Evolutionary conservation across 805 yeast genomes (phyloP), one percentile per base, ranked within the genome.

Genomic region (Suhomyces prunicola): DNA sequence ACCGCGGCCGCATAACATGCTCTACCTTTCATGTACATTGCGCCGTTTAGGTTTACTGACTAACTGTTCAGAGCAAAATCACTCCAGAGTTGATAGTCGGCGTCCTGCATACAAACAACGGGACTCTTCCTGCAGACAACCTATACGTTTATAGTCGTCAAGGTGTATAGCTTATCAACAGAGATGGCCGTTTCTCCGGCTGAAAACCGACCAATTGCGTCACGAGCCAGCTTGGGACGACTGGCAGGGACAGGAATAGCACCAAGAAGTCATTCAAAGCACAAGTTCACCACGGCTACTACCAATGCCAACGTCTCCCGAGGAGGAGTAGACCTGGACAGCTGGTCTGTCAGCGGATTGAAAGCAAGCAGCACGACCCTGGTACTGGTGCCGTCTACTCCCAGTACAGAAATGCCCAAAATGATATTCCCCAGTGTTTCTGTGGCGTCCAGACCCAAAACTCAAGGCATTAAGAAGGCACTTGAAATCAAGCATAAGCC

Each of bases 271-370:
- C 7, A 13, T 13, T 6, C 44, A 10, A 50, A 50, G 44, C 35
- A 22, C 12, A 42, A 24, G 13, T 50, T 36, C 13, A 50, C 53
- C 15, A 50, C 50, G 5, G 55, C 50, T 26, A 45, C 44, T 15
- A 47, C 50, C 47, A 50, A 50, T 4, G 40, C 50, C 42, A 24
- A 27, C 35, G 15, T 46, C 29, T 22, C 51, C 29, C 35, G 53
- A 29, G 27, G 22, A 29, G 47, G 49, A 5, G 23, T 17, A 33
- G 23, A 35, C 6, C 42, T 17, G 24, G 42, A 39, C 42, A 39
- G 42, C 42, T 39, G 42, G 42, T 8, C 42, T 39, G 27, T 23
- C 17, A 15, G 40, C 15, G 44, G 47, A 8, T n/a, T 27, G 47
- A 44, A 44, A 26, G 33, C 35, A 29, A 24, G 36, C 17, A 17